These are phyloP conservation scores for Daldinia decipiens DNA, from an alignment of 495 filamentous ascomycete genomes.

Conservation along the genomic window DNA sequence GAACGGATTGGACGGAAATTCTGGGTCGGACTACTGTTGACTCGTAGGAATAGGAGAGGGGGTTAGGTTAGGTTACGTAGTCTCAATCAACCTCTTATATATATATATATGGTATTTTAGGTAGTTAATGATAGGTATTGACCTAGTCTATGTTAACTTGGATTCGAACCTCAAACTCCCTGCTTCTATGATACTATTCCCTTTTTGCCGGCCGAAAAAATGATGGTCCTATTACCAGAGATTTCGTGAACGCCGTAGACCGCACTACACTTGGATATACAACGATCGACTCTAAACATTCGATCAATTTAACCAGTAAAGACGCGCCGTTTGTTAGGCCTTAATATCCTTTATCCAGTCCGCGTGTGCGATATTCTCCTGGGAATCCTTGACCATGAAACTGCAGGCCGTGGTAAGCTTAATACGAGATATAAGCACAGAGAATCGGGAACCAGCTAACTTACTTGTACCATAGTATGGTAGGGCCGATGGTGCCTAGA, in stretches of 20 bases:
- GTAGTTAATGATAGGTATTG: constrained; percentile 32
- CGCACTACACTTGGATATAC: constrained; percentile 17
- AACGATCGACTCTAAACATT: constrained; percentile 12
- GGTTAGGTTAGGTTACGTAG: not conserved
- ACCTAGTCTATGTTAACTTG: constrained; percentile 27
- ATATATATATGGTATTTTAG: constrained; percentile 12
- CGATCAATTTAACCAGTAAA: constrained; percentile 3
- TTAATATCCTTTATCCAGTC: constrained; percentile 51
- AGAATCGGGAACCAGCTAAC: constrained; percentile 50
- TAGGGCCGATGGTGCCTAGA: constrained; percentile 87
- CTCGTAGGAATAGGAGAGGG: not conserved
- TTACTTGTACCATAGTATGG: constrained; percentile 95
- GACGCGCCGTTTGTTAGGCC: constrained; percentile 30
- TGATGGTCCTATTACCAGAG: constrained; percentile 29
- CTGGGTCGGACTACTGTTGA: constrained; percentile 8
- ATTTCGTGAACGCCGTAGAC: constrained; percentile 26
- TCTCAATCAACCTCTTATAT: not conserved
- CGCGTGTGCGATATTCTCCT: constrained; percentile 71
- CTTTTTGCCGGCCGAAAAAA: constrained; percentile 31
- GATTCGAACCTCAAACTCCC: constrained; percentile 32
- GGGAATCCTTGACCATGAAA: constrained; percentile 80
- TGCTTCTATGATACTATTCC: constrained; percentile 23
- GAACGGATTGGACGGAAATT: not conserved
- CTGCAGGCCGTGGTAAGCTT: constrained; percentile 53
- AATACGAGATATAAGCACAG: not conserved